These are phyloP conservation scores for Urochloa ruziziensis DNA, from an alignment of 176 grass and related monocot species.

Conservation along the genomic window DNA sequence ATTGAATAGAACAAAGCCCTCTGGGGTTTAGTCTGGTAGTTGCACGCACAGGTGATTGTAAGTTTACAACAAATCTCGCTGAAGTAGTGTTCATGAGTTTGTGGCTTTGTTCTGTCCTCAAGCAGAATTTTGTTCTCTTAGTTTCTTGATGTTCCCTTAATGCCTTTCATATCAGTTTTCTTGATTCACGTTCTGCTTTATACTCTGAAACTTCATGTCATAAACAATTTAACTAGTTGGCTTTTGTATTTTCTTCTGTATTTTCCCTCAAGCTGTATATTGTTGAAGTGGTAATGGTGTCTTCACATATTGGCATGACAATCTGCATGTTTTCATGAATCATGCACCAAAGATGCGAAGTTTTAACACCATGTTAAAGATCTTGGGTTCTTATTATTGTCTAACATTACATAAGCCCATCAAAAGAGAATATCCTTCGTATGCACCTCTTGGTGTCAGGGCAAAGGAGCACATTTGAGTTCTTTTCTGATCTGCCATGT, in stretches of 20 bases:
- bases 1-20: constrained; percentile 20
- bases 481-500: constrained; percentile 21
- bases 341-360: neutral
- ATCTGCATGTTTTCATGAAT: constrained; percentile 3
- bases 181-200: neutral
- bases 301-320: constrained; percentile 16
- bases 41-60: neutral
- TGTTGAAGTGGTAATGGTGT: constrained; percentile 20
- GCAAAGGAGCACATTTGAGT: constrained; percentile 16
- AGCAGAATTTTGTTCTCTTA: neutral
- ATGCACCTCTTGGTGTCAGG: constrained; percentile 13
- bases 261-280: constrained; percentile 1
- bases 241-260: neutral
- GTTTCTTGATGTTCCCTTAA: neutral
- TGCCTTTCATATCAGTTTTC: neutral
- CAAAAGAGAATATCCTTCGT: neutral
- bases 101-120: neutral
- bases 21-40: constrained; percentile 32
- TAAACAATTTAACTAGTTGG: neutral
- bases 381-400: neutral
- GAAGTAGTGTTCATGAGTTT: constrained; percentile 1
- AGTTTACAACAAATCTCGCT: neutral
- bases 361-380: constrained; percentile 17
- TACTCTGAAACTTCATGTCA: neutral
- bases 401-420: constrained; percentile 1